A percentile compares a stretch with the other conserved stretches of the same genome.
Conservation (phyloP, 2,329 filamentous ascomycete genomes). For the Pyrenochaeta sp. region DNA sequence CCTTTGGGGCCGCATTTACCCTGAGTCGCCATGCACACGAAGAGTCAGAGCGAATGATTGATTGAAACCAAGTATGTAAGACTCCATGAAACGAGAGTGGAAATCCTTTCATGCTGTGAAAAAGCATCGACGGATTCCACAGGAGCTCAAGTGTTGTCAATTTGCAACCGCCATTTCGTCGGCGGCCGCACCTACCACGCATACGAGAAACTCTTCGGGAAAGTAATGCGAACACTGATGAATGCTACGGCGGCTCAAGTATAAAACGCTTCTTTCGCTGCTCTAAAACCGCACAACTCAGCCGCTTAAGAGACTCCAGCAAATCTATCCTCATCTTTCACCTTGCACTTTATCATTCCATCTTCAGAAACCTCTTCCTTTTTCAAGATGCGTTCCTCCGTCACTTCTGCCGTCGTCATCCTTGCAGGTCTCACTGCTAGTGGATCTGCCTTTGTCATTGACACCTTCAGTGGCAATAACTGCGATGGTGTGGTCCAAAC, state of each 20-base stretch:
- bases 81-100: neutral
- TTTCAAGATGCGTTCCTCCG: conserved; percentile 3
- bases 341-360: neutral
- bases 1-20: neutral
- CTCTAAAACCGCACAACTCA: neutral
- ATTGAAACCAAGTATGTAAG: neutral
- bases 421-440: neutral
- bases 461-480: neutral
- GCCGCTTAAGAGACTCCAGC: neutral
- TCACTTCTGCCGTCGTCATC: conserved; percentile 1
- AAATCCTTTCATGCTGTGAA: neutral
- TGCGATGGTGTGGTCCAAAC: conserved; percentile 3
- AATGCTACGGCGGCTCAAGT: neutral
- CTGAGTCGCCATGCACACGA: neutral
- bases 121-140: neutral
- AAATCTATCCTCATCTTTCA: neutral
- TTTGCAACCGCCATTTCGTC: neutral
- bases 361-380: neutral
- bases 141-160: neutral
- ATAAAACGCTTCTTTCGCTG: neutral
- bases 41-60: neutral
- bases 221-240: neutral
- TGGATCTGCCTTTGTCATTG: neutral
- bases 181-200: neutral
- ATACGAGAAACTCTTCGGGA: neutral